These are phyloP conservation scores for Hypericum perforatum DNA, from an alignment of 345 rosid genomes.

Conservation along the genomic window DNA sequence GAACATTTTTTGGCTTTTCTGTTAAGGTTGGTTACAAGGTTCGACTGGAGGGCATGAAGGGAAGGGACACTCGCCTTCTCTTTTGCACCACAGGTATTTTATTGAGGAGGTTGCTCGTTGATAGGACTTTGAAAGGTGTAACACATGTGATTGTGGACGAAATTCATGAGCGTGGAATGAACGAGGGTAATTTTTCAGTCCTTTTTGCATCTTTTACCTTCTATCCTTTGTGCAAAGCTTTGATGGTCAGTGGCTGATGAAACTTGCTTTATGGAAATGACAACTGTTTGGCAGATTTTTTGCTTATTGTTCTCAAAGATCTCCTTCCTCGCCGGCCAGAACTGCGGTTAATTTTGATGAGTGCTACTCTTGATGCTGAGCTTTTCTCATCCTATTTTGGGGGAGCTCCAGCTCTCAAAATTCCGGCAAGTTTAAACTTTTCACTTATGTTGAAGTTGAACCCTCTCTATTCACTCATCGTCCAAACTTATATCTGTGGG, in stretches of 20 bases:
- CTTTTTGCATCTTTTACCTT: constrained; percentile 2
- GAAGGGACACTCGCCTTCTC: constrained; percentile 78
- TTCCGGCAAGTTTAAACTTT: constrained; percentile 56
- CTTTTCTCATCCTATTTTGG: constrained; percentile 84
- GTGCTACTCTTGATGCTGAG: constrained; percentile 91
- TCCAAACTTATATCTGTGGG: too few relatives aligned
- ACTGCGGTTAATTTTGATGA: constrained; percentile 79
- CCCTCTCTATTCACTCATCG: neutral
- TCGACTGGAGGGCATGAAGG: constrained; percentile 83
- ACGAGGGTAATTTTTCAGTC: constrained; percentile 54
- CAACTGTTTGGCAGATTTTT: constrained; percentile 52
- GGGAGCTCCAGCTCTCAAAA: constrained; percentile 59
- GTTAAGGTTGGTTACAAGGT: constrained; percentile 89
- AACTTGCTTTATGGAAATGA: constrained; percentile 22
- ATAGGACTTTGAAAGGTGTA: constrained; percentile 73
- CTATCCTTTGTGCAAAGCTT: neutral
- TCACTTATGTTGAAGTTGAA: too few relatives aligned
- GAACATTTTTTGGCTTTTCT: constrained; percentile 7
- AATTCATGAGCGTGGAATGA: constrained; percentile 98
- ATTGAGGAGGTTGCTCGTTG: constrained; percentile 81
- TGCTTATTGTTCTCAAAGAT: constrained; percentile 86
- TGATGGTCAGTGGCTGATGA: constrained; percentile 7
- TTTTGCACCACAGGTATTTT: constrained; percentile 94
- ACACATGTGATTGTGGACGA: constrained; percentile 91
- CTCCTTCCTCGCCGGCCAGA: constrained; percentile 82